Conservation (phyloP, 352 stramenopile species). For the Pythium sp. region DNA sequence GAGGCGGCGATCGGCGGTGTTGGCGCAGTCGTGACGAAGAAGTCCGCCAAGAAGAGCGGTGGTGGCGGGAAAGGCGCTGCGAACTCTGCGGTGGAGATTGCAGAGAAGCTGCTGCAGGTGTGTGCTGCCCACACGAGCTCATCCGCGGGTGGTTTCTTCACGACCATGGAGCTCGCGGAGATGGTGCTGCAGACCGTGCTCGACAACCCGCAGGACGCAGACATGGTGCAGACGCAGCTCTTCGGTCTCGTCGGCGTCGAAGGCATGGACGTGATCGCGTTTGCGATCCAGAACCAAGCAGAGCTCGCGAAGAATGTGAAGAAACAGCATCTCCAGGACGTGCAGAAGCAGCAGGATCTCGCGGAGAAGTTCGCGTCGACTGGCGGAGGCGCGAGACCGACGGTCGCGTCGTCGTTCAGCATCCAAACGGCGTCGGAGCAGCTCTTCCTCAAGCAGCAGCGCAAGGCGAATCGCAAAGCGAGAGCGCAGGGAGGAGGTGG, state of each 20-base stretch:
- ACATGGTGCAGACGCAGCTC: slow-evolving; percentile 68
- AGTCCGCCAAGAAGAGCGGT: slow-evolving; percentile 2
- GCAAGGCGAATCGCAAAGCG: slow-evolving; percentile 44
- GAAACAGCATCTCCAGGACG: slow-evolving; percentile 40
- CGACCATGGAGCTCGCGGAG: slow-evolving; percentile 60
- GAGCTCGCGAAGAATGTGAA: slow-evolving; percentile 30
- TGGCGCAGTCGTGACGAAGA: slow-evolving; percentile 54
- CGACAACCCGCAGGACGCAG: slow-evolving; percentile 43
- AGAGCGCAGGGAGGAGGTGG: slow-evolving; percentile 10
- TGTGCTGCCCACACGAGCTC: slow-evolving; percentile 36
- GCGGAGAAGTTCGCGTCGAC: slow-evolving; percentile 17
- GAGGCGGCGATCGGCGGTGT: slow-evolving; percentile 47
- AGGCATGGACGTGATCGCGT: slow-evolving; percentile 83
- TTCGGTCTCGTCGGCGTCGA: slow-evolving; percentile 85
- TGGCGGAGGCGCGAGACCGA: slow-evolving; percentile 17
- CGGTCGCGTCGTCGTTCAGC: slow-evolving; percentile 44
- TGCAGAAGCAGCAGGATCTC: slow-evolving; percentile 41
- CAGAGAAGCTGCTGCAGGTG: slow-evolving; percentile 39
- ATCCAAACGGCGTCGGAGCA: slow-evolving; percentile 68
- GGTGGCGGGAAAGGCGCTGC: not conserved
- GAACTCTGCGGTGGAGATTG: slow-evolving; percentile 8
- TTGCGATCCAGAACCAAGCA: slow-evolving; percentile 55
- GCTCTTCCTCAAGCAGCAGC: slow-evolving; percentile 56
- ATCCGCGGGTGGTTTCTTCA: slow-evolving; percentile 37
- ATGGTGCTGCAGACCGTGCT: slow-evolving; percentile 65